These are phyloP conservation scores for Oenanthe javanica DNA, from an alignment of 140 eudicot genomes.

Conservation along the genomic window DNA sequence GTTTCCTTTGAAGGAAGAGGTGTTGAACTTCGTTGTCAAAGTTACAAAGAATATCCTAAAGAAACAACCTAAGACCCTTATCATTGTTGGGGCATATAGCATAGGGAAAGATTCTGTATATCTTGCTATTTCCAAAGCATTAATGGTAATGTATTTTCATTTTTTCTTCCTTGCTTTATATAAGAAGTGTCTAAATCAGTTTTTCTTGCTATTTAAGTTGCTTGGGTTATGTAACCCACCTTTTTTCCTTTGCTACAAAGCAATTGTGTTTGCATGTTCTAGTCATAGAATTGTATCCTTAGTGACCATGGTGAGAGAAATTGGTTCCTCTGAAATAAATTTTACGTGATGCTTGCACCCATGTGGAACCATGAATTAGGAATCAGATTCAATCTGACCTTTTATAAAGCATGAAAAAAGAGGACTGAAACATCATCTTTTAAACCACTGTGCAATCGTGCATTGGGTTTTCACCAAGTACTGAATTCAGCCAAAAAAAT, in stretches of 20 bases:
- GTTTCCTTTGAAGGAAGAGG: constrained; percentile 36
- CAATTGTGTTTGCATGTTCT: background rate
- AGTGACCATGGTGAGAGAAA: background rate
- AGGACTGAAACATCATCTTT: background rate
- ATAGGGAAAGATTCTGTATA: constrained; percentile 41
- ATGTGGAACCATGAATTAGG: background rate
- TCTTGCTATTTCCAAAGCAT: constrained; percentile 34
- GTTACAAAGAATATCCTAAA: constrained; percentile 19
- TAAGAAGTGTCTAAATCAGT: background rate
- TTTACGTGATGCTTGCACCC: background rate
- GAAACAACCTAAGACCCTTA: constrained; percentile 25
- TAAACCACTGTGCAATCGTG: background rate
- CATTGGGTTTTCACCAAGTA: background rate
- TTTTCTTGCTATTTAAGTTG: background rate
- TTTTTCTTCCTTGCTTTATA: background rate
- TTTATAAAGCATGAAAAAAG: background rate
- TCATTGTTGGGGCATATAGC: constrained; percentile 41
- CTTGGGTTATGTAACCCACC: background rate
- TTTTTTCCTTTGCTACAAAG: background rate
- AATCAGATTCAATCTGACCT: background rate
- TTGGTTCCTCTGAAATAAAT: background rate
- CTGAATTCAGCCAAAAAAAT: background rate
- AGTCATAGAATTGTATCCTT: background rate
- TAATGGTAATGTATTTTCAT: constrained; percentile 17
- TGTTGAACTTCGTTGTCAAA: constrained; percentile 23